These are phyloP conservation scores for Cylindrotheca closterium DNA, from an alignment of 108 stramenopile species.

Conservation along the genomic window DNA sequence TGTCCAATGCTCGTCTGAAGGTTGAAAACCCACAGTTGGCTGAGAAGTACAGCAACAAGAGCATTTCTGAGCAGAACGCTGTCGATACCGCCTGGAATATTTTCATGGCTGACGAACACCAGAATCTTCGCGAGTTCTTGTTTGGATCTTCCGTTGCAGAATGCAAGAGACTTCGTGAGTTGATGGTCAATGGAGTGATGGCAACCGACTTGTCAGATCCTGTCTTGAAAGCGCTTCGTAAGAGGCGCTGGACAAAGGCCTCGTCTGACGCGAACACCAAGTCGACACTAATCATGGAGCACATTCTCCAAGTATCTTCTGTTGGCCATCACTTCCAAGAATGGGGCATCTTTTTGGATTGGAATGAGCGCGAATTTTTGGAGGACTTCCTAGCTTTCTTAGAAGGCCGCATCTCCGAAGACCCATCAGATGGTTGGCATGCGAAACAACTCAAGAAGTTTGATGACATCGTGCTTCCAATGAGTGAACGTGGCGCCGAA, in stretches of 20 bases:
- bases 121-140: constrained; percentile 17
- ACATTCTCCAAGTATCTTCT: constrained; percentile 17
- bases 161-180: constrained; percentile 29
- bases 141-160: constrained; percentile 13
- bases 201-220: constrained; percentile 37
- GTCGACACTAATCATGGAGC: constrained; percentile 17
- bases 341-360: constrained; percentile 19
- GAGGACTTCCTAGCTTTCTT: constrained; percentile 48
- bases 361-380: constrained; percentile 51
- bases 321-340: constrained; percentile 17
- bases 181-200: constrained; percentile 26
- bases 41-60: constrained; percentile 26
- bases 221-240: constrained; percentile 16
- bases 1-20: constrained; percentile 37
- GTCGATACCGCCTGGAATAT: constrained; percentile 28
- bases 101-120: constrained; percentile 25
- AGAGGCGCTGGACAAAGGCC: constrained; percentile 33
- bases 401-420: constrained; percentile 27
- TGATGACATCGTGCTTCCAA: constrained; percentile 40
- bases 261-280: constrained; percentile 1
- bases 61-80: constrained; percentile 33
- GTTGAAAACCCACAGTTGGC: constrained; percentile 35
- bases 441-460: constrained; percentile 45
- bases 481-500: constrained; percentile 31
- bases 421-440: constrained; percentile 56